Conservation (phyloP, 352 stramenopile species). For the Phytopythium aichiense region DNA sequence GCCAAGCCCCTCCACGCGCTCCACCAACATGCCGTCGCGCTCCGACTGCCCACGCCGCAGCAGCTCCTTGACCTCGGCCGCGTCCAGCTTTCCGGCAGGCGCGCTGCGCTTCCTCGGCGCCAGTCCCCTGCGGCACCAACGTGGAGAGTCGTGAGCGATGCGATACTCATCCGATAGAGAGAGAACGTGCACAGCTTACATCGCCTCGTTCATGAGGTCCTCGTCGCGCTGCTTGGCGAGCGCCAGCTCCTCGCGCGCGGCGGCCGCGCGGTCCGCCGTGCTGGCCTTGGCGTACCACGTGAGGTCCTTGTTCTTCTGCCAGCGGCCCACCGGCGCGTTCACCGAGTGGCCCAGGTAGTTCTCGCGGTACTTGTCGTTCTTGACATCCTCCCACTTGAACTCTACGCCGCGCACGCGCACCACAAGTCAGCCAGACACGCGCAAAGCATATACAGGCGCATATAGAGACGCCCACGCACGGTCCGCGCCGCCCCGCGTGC, state of each 20-base stretch:
- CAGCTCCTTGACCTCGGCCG: conserved; percentile 83
- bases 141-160: not conserved
- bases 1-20: conserved; percentile 85
- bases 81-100: conserved; percentile 49
- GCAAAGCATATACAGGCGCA: not conserved
- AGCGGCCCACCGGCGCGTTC: conserved; percentile 83
- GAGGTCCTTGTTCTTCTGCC: conserved; percentile 89
- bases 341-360: conserved; percentile 90
- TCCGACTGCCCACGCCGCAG: conserved; percentile 74
- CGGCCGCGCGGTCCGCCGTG: conserved; percentile 43
- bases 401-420: conserved; percentile 24
- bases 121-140: conserved; percentile 41
- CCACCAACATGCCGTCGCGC: conserved; percentile 57
- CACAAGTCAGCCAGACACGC: not conserved
- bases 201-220: conserved; percentile 87
- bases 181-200: conserved; percentile 33
- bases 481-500: conserved; percentile 82
- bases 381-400: conserved; percentile 94
- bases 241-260: conserved; percentile 57
- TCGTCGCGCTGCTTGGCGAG: conserved; percentile 82
- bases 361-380: conserved; percentile 91
- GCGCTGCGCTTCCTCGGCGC: conserved; percentile 46
- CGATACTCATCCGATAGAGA: no score
- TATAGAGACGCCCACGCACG: conserved; percentile 38
- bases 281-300: conserved; percentile 87